phyloP scores from a whole-genome alignment of 1,284 basidiomycete genomes.

The Spongiforma sp. region DNA sequence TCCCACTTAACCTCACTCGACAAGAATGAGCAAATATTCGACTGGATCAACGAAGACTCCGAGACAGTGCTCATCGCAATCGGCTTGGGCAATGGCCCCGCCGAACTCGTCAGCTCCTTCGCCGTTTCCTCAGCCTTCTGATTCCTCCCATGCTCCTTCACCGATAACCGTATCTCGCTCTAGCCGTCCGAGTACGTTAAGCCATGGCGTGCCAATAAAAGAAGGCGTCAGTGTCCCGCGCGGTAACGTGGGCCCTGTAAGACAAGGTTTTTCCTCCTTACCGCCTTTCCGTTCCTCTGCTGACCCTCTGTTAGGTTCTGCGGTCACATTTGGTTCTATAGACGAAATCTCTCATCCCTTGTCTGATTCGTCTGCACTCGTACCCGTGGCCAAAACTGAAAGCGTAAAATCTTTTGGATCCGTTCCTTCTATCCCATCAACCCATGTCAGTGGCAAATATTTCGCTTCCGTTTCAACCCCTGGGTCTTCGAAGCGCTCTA shows the following conservation, averaged over 20 bases:
- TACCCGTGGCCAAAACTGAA: conserved; percentile 69
- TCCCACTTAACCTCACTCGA: too few species aligned
- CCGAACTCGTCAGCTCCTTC: conserved; percentile 61
- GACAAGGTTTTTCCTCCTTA: conserved; percentile 55
- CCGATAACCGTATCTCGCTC: conserved; percentile 64
- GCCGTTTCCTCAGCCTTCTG: conserved; percentile 78
- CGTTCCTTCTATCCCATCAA: conserved; percentile 49
- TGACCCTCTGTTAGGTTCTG: conserved; percentile 27
- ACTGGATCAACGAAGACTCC: conserved; percentile 73
- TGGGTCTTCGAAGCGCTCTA: too few species aligned
- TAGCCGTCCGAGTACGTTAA: conserved; percentile 71
- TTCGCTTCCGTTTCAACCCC: conserved; percentile 29
- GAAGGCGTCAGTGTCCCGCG: conserved; percentile 73
- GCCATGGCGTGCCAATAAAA: conserved; percentile 71
- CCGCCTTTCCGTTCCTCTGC: conserved; percentile 22
- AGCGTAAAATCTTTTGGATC: conserved; percentile 82
- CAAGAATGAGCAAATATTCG: conserved; percentile 87
- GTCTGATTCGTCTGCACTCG: conserved; percentile 70
- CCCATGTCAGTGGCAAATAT: conserved; percentile 63
- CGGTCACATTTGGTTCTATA: conserved; percentile 88
- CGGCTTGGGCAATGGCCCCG: conserved; percentile 85
- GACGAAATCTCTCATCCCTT: conserved; percentile 70
- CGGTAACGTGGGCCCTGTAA: conserved; percentile 61
- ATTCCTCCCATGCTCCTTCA: conserved; percentile 51
- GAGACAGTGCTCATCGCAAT: conserved; percentile 71